Percentiles rank a stretch among this genome's conserved stretches.
These are phyloP conservation scores for Ulmus americana DNA, from an alignment of 331 rosid genomes.

Conservation along the genomic window DNA sequence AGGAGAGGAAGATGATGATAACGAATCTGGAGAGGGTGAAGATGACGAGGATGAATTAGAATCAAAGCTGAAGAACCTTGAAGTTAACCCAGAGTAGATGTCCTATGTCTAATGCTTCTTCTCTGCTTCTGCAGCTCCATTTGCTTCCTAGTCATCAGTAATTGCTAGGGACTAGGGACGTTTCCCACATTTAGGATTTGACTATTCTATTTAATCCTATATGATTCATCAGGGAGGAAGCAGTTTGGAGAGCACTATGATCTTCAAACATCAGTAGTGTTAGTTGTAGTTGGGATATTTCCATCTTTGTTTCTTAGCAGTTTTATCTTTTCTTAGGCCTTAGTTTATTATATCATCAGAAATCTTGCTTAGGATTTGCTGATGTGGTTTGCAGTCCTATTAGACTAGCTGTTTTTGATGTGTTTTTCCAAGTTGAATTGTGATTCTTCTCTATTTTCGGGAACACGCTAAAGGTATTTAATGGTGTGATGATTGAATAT, in stretches of 20 bases:
- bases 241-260: conserved; percentile 10
- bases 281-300: not conserved
- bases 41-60: conserved; percentile 49
- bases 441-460: not conserved
- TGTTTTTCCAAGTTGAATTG: not conserved
- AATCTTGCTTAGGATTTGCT: conserved; percentile 1
- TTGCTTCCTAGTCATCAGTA: conserved; percentile 9
- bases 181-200: conserved; percentile 22
- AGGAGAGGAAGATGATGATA: conserved; percentile 44
- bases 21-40: conserved; percentile 40
- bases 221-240: conserved; percentile 15
- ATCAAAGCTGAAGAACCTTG: conserved; percentile 77
- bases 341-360: conserved; percentile 1
- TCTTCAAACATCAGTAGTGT: conserved; percentile 6
- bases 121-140: not conserved
- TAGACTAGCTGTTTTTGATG: not conserved
- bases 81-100: conserved; percentile 38
- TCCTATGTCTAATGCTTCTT: not conserved
- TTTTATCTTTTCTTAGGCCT: conserved; percentile 21
- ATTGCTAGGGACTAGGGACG: conserved; percentile 5
- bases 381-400: not conserved
- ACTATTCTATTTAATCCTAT: conserved; percentile 20
- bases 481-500: not conserved
- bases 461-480: not conserved
- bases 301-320: conserved; percentile 8